Evolutionary conservation across 2,329 filamentous ascomycete genomes (phyloP).

Genomic region (Ophiosphaerella herpotricha): DNA sequence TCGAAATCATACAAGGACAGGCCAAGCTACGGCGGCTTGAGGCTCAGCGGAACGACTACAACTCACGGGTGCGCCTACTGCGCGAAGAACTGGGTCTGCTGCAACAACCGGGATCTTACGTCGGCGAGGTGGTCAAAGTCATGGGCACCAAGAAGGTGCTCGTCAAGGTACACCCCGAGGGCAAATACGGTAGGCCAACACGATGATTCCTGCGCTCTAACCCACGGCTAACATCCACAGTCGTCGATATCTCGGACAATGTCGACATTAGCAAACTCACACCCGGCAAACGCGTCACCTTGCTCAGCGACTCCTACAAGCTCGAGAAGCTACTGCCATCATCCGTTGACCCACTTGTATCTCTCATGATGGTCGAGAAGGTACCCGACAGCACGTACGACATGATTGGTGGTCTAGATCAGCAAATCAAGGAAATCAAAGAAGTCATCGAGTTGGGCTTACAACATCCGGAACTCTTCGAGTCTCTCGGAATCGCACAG

Average conservation of each 20-base stretch:
- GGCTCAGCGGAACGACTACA: constrained; percentile 98
- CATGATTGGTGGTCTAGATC: constrained; percentile 98
- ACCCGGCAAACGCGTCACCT: constrained; percentile 93
- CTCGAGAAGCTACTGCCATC: constrained; percentile 98
- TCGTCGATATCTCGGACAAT: constrained; percentile 92
- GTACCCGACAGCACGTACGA: constrained; percentile 99
- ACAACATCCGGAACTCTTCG: constrained; percentile 97
- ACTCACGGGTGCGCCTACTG: constrained; percentile 92
- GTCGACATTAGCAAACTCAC: constrained; percentile 97
- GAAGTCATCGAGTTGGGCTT: constrained; percentile 98
- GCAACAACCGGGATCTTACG: constrained; percentile 96
- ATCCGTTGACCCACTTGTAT: constrained; percentile 96
- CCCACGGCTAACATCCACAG: constrained; percentile 53
- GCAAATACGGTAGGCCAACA: constrained; percentile 86
- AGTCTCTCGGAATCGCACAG: constrained; percentile 97
- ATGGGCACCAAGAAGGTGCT: constrained; percentile 99
- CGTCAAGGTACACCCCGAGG: constrained; percentile 98
- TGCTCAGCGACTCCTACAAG: constrained; percentile 97
- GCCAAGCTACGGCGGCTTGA: constrained; percentile 92
- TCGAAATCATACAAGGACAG: constrained; percentile 99
- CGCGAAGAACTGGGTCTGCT: constrained; percentile 93
- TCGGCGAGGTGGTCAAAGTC: constrained; percentile 99
- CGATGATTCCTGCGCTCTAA: not conserved
- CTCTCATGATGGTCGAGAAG: constrained; percentile 99
- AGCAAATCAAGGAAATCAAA: constrained; percentile 99